Percentiles rank a stretch among this genome's conserved stretches.
These are phyloP conservation scores for Ceratocystis cacaofunesta DNA, from an alignment of 2,329 filamentous ascomycete species.

Conservation along the genomic window DNA sequence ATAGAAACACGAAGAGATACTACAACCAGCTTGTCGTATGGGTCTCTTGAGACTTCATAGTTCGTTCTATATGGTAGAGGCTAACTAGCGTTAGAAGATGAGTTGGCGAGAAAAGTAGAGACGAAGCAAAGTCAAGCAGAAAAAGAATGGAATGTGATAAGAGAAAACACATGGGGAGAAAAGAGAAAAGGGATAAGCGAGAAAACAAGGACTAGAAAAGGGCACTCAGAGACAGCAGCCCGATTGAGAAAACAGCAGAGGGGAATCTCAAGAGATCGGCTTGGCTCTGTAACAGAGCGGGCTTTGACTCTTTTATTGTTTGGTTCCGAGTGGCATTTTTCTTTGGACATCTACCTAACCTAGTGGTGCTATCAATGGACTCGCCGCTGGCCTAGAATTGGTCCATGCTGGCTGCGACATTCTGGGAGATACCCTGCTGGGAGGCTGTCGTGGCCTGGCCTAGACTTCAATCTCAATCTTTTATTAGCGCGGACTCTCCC, in stretches of 20 bases:
- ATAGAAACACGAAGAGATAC: neutral
- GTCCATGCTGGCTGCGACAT: neutral
- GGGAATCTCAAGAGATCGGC: neutral
- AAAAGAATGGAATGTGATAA: neutral
- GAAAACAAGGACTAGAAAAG: neutral
- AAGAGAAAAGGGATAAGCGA: neutral
- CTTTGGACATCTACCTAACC: neutral
- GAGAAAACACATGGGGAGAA: neutral
- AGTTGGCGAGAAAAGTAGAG: neutral
- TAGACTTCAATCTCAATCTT: neutral
- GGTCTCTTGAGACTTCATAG: neutral
- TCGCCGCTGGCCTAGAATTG: neutral
- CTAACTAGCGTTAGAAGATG: neutral
- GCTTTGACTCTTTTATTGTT: neutral
- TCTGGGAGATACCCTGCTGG: neutral
- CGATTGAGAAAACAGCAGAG: neutral
- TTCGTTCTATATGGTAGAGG: neutral
- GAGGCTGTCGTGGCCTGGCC: neutral
- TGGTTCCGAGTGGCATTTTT: neutral
- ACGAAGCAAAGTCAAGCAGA: neutral
- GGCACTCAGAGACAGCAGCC: neutral
- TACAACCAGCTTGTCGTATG: no score
- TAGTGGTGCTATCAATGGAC: neutral
- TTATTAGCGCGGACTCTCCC: neutral
- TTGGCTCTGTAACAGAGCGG: neutral